Evolutionary conservation across 352 stramenopile genomes (phyloP).

Genomic region (Globisporangium canariense): DNA sequence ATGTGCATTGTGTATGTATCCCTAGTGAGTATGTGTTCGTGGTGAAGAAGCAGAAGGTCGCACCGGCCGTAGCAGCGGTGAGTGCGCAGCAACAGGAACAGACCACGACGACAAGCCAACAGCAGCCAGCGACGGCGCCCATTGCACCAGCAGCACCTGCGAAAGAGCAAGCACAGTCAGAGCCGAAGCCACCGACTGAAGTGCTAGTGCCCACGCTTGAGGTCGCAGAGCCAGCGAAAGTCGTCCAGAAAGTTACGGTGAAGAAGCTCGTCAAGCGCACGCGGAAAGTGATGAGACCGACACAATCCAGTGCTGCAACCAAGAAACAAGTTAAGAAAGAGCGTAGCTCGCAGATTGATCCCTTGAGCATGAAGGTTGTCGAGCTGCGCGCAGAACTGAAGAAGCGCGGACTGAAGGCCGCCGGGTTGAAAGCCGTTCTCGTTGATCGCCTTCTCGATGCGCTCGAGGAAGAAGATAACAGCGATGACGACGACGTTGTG

Average conservation of each 20-base stretch:
- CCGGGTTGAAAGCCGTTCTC: constrained; percentile 54
- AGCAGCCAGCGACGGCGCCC: not conserved
- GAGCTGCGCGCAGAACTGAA: constrained; percentile 59
- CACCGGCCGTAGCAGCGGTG: constrained; percentile 9
- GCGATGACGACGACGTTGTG: constrained; percentile 23
- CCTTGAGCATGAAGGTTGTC: constrained; percentile 36
- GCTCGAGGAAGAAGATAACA: constrained; percentile 34
- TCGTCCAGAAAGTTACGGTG: not conserved
- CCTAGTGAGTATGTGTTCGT: constrained; percentile 16
- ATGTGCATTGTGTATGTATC: constrained; percentile 1
- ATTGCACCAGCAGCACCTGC: not conserved
- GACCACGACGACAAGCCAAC: not conserved
- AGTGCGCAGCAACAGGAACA: not conserved
- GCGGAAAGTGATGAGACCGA: constrained; percentile 33
- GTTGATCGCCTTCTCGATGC: constrained; percentile 46
- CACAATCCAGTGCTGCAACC: not conserved
- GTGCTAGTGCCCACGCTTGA: not conserved
- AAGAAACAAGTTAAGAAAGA: constrained; percentile 24
- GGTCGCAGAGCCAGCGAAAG: not conserved
- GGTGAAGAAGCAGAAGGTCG: constrained; percentile 14
- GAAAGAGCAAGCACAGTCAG: not conserved
- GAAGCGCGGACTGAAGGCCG: constrained; percentile 47
- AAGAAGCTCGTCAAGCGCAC: constrained; percentile 40
- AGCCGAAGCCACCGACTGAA: not conserved
- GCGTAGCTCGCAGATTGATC: constrained; percentile 24